Base-by-base conservation (phyloP, 768 basidiomycete species). In the Neoboletus magnificus region DNA sequence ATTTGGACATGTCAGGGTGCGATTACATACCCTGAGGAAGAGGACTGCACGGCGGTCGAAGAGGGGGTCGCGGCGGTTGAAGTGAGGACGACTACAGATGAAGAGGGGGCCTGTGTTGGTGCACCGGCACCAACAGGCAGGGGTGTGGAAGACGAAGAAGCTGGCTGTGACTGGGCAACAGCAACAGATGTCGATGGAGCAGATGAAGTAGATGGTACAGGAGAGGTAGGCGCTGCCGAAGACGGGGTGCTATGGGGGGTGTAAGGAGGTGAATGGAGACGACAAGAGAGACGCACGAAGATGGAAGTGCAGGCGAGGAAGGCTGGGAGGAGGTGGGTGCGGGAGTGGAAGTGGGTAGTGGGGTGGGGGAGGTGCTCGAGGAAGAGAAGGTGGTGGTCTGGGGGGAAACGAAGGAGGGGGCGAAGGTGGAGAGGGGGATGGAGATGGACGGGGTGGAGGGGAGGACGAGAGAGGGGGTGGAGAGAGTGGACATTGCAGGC, bases 1-100 rank as follows among this genome's bases (percentile, higher is more conserved):
- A 4, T 15, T 5, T 2, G 39, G 3, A 15, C 11, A 25, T 25
- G 29, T 0, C 4, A 13, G 8, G 29, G 16, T 18, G 36, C 1
- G 1, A 13, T 12, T 20, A 56, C 65, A 23, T 52, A 73, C 67
- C 66, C 48, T 13, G 59, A 52, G 37, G 69, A 58, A 39, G 70
- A 53, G 30, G 69, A 42, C 0, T 22, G 54, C 1, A 51, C 45
- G 8, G 61, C 12, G 10, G 60, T 54, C 30, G 62, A 13, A 10
- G 70, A 60, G 29, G 69, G 56, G 10, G 50, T 50, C 1, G 48
- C 29, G 45, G 52, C 16, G 15, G 30, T 10, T 3, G 52, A 46
- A 6, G 61, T 15, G 37, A 43, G 30, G 15, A 44, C 37, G 27
- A 43, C 20, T 0, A 15, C 5, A 11, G 56, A 51, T 2, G 61